Evolutionary conservation across 83 land plant species (phyloP).

Genomic region (Thuja plicata): DNA sequence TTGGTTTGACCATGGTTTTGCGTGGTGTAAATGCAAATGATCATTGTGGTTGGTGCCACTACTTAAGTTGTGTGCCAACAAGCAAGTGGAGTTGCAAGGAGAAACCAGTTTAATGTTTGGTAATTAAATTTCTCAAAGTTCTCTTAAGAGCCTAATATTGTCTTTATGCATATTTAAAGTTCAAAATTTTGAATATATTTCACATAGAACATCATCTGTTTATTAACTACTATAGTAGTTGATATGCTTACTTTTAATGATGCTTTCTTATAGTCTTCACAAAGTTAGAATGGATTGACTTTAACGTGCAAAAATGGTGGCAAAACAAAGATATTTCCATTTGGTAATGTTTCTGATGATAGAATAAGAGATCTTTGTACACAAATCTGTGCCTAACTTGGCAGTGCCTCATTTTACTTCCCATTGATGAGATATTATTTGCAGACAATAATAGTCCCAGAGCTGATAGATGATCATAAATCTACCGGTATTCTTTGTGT

Average conservation of each 20-base stretch:
- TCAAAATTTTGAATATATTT: background rate
- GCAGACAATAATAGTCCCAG: background rate
- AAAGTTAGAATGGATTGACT: conserved; percentile 22
- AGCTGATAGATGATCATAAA: background rate
- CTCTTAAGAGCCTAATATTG: background rate
- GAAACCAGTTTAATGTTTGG: conserved; percentile 31
- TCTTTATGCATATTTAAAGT: background rate
- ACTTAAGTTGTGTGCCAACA: conserved; percentile 80
- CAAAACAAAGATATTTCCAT: conserved; percentile 19
- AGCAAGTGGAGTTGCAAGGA: conserved; percentile 68
- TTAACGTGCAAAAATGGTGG: conserved; percentile 46
- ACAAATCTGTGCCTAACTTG: conserved; percentile 44
- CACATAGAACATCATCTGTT: background rate
- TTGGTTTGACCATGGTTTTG: conserved; percentile 42
- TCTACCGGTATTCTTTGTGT: background rate
- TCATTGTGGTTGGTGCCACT: conserved; percentile 91
- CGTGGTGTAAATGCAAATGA: conserved; percentile 62
- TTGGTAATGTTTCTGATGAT: conserved; percentile 13
- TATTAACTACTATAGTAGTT: background rate
- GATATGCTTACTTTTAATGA: background rate
- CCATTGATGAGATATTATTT: background rate
- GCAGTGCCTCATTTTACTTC: background rate
- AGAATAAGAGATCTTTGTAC: conserved; percentile 30
- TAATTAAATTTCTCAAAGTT: conserved; percentile 14
- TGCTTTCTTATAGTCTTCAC: conserved; percentile 31